Evolutionary conservation across 768 basidiomycete species (phyloP).

Genomic region (Suillus cothurnatus): DNA sequence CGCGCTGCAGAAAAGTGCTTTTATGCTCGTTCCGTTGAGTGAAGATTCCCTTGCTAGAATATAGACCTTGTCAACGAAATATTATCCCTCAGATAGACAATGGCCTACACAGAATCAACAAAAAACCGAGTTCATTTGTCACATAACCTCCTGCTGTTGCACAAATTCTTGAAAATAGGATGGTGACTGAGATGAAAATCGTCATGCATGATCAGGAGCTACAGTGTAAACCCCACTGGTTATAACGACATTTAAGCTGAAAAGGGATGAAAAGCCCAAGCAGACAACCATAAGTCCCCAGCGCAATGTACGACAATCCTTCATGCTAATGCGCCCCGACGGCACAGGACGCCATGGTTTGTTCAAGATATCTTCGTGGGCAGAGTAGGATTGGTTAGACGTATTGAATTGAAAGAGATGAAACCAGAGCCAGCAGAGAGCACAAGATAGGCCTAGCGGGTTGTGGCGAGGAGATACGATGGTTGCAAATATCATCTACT

Average conservation of each 20-base stretch:
- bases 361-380: slow-evolving; percentile 35
- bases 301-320: slow-evolving; percentile 27
- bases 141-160: slow-evolving; percentile 35
- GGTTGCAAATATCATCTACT: slow-evolving; percentile 16
- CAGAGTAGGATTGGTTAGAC: slow-evolving; percentile 33
- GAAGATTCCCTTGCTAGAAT: neutral
- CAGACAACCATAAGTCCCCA: slow-evolving; percentile 35
- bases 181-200: slow-evolving; percentile 29
- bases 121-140: slow-evolving; percentile 38
- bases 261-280: slow-evolving; percentile 23
- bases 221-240: slow-evolving; percentile 26
- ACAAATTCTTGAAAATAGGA: slow-evolving; percentile 33
- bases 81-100: neutral
- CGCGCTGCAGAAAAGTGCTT: slow-evolving; percentile 23
- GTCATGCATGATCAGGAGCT: slow-evolving; percentile 30
- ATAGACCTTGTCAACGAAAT: neutral
- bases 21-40: neutral
- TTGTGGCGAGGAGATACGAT: slow-evolving; percentile 7
- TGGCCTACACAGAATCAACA: slow-evolving; percentile 26
- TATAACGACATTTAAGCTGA: slow-evolving; percentile 16
- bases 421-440: slow-evolving; percentile 31
- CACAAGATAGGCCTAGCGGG: neutral
- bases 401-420: slow-evolving; percentile 36
- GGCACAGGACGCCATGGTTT: slow-evolving; percentile 42
- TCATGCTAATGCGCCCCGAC: slow-evolving; percentile 31